Evolutionary conservation across 2,329 filamentous ascomycete species (phyloP), one percentile per base, ranked within the genome.

Genomic region (Dactylellina haptotyla): DNA sequence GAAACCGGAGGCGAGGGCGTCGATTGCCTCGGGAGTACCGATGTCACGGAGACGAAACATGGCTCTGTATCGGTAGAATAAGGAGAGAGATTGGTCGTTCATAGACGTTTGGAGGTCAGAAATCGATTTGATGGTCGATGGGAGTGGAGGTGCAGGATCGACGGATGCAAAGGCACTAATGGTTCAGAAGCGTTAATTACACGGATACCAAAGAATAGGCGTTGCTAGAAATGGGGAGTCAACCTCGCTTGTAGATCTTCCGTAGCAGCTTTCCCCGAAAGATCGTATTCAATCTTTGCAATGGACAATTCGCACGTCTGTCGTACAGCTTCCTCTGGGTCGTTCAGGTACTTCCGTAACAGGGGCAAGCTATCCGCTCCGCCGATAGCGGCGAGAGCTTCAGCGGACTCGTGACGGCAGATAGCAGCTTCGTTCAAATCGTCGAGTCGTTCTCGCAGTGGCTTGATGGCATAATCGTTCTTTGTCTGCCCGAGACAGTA

Each of bases 261-360:
- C 45, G 83, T 82, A 80, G 89, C 89, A 75, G 87, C 85, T 78
- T 87, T 84, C 78, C 89, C 86, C 1, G 89, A 91, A 78, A 91
- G 90, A 82, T 95, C 92, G 94, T 95, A 99, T 80, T 93, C 86
- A 79, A 99, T 96, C 76, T 95, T 88, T 78, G 93, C 93, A 66
- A 98, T 90, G 4, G 96, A 94, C 80, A 99, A 95, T 80, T 99
- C 95, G 80, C 95, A 99, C 0, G 95, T 99, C 85, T 99, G 93
- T 43, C 87, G 87, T n/a, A 99, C 89, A 32, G 89, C 86, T 82
- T 98, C 93, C 16, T 87, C 87, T 75, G 85, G 82, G 75, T 92
- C 88, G 80, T 97, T 91, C 75, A 92, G 86, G 79, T 92, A 87
- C 76, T 87, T 81, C 79, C 85, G 87, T 76, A 99, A 83, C 32